These are phyloP conservation scores for Debaryomycetaceae sp. DNA, from an alignment of 1,139 yeast species.

Conservation along the genomic window DNA sequence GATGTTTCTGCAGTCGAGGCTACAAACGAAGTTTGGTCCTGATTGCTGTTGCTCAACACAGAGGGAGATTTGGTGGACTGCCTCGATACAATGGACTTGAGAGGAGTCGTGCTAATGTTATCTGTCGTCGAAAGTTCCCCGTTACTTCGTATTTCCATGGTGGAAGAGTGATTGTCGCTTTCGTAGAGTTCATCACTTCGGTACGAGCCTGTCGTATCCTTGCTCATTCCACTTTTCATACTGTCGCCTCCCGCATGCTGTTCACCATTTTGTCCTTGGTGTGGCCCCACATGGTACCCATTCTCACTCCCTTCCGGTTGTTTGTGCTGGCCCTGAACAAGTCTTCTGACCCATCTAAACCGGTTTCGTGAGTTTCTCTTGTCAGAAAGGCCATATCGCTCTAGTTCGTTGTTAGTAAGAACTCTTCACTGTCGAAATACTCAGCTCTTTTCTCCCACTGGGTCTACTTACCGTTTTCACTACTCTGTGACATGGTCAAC, in stretches of 20 bases:
- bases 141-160: conserved; percentile 5
- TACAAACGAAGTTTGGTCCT: conserved; percentile 35
- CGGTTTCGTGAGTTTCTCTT: conserved; percentile 30
- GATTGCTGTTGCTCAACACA: conserved; percentile 38
- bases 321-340: conserved; percentile 43
- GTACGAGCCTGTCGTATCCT: conserved; percentile 2
- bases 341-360: conserved; percentile 46
- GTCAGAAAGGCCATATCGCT: conserved; percentile 9
- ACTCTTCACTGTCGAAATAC: background rate
- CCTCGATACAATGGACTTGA: conserved; percentile 47
- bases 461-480: background rate
- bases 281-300: background rate
- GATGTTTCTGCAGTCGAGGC: conserved; percentile 56
- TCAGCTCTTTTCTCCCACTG: background rate
- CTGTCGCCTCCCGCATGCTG: background rate
- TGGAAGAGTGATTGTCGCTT: conserved; percentile 6
- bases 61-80: conserved; percentile 48
- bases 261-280: background rate
- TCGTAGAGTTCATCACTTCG: conserved; percentile 6
- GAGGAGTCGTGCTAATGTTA: conserved; percentile 48
- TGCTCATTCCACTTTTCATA: background rate
- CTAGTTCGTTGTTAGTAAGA: conserved; percentile 4
- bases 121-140: conserved; percentile 21
- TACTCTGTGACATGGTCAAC: conserved; percentile 1
- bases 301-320: conserved; percentile 6